Conservation (phyloP, 2,329 filamentous ascomycete species). For the Chaetothyriales sp. region DNA sequence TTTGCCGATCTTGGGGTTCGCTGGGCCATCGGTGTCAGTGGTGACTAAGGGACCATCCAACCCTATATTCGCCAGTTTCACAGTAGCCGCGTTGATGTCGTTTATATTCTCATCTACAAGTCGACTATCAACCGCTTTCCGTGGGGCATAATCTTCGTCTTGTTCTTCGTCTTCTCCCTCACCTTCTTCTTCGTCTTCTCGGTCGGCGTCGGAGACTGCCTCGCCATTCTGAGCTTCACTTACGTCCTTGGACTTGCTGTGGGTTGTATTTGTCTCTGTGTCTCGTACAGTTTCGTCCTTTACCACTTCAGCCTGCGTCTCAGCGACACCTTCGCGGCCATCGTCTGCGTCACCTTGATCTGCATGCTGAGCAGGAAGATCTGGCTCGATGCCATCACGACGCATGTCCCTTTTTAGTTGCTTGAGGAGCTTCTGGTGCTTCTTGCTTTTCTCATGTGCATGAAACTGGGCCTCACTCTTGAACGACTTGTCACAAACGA, state of each 20-base stretch:
- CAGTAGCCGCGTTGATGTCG: slow-evolving; percentile 3
- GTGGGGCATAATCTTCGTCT: slow-evolving; percentile 32
- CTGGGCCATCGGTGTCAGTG: slow-evolving; percentile 12
- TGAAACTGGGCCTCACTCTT: slow-evolving; percentile 88
- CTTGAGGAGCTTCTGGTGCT: slow-evolving; percentile 77
- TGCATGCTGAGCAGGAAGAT: neutral
- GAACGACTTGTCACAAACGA: slow-evolving; percentile 53
- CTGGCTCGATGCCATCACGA: slow-evolving; percentile 51
- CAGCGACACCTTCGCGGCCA: slow-evolving; percentile 22
- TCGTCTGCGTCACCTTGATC: slow-evolving; percentile 29
- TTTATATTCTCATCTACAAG: slow-evolving; percentile 16
- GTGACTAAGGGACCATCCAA: slow-evolving; percentile 9
- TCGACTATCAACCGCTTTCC: slow-evolving; percentile 28
- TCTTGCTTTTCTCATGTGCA: slow-evolving; percentile 91
- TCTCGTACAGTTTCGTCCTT: neutral
- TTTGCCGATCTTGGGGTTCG: slow-evolving; percentile 32
- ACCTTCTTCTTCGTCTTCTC: slow-evolving; percentile 1
- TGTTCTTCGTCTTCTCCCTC: slow-evolving; percentile 19
- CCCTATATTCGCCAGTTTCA: slow-evolving; percentile 14
- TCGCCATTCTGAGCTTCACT: slow-evolving; percentile 12
- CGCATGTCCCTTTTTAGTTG: slow-evolving; percentile 70
- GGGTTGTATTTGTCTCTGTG: slow-evolving; percentile 10
- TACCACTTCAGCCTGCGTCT: slow-evolving; percentile 19
- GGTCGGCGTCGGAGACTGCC: slow-evolving; percentile 2
- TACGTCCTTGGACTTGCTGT: neutral